Evolutionary conservation across 192 early-diverging fungal species (phyloP).

Genomic region (Rhizoclosmatium globosum): DNA sequence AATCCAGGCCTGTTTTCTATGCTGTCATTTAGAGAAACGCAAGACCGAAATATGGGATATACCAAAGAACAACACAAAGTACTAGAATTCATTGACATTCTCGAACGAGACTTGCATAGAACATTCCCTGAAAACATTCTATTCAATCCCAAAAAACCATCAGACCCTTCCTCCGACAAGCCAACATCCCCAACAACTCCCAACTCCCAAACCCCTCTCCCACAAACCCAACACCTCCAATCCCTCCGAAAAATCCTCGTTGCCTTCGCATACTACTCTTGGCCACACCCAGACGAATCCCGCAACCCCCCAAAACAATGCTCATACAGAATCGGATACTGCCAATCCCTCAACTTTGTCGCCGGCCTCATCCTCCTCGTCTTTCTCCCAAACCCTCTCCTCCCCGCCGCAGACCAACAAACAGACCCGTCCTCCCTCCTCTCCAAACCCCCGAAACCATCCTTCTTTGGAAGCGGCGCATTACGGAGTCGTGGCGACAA

Average conservation of each 20-base stretch:
- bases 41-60: slow-evolving; percentile 42
- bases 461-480: neutral
- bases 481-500: neutral
- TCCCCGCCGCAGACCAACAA: neutral
- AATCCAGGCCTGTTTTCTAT: slow-evolving; percentile 67
- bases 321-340: slow-evolving; percentile 77
- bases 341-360: slow-evolving; percentile 84
- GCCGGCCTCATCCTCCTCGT: slow-evolving; percentile 78
- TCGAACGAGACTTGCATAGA: slow-evolving; percentile 79
- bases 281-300: slow-evolving; percentile 47
- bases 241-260: slow-evolving; percentile 74
- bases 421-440: neutral
- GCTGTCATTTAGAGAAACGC: slow-evolving; percentile 52
- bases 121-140: slow-evolving; percentile 81
- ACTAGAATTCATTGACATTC: slow-evolving; percentile 68
- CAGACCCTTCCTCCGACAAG: neutral
- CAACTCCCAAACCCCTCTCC: neutral
- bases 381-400: slow-evolving; percentile 27
- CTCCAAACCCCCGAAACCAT: neutral
- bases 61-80: slow-evolving; percentile 60
- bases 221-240: slow-evolving; percentile 47
- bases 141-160: slow-evolving; percentile 52
- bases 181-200: slow-evolving; percentile 23
- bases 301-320: slow-evolving; percentile 39
- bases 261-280: slow-evolving; percentile 77